phyloP scores from a whole-genome alignment of 2,329 filamentous ascomycete species.

The Cladophialophora exuberans region DNA sequence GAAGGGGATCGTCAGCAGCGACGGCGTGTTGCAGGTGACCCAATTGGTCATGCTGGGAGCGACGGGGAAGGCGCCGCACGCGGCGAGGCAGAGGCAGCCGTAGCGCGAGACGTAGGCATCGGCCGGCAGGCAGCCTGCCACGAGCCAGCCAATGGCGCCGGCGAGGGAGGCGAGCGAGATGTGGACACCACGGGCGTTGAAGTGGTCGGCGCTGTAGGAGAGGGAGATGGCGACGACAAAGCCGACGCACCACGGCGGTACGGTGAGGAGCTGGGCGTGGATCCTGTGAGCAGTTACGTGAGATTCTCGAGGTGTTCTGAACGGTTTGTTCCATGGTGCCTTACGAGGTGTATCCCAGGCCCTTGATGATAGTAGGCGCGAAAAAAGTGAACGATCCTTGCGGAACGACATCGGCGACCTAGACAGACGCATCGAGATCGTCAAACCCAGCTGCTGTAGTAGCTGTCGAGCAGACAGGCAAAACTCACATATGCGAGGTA shows the following conservation, averaged over 20 bases:
- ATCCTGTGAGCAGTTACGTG: too few relatives aligned
- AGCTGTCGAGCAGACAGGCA: neutral
- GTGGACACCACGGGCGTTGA: conserved; percentile 51
- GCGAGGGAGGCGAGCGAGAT: conserved; percentile 54
- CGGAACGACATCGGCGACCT: conserved; percentile 31
- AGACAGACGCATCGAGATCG: neutral
- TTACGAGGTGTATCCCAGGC: conserved; percentile 31
- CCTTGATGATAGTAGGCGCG: conserved; percentile 30
- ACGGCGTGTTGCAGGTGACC: conserved; percentile 69
- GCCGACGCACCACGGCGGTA: conserved; percentile 32
- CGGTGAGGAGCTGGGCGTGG: conserved; percentile 35
- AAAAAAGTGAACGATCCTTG: conserved; percentile 31
- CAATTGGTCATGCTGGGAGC: conserved; percentile 73
- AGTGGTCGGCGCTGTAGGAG: conserved; percentile 27
- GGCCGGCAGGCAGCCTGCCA: conserved; percentile 65
- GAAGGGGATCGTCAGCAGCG: conserved; percentile 66
- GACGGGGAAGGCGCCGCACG: conserved; percentile 68
- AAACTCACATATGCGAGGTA: conserved; percentile 30
- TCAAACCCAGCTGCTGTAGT: neutral
- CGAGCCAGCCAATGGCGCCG: conserved; percentile 62
- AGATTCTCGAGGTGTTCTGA: too few relatives aligned
- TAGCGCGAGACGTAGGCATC: conserved; percentile 66
- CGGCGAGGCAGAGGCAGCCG: conserved; percentile 69
- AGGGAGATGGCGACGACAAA: conserved; percentile 27
- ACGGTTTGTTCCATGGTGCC: too few relatives aligned